Evolutionary conservation across 805 yeast species (phyloP).

Genomic region (Cyberlindnera mycetangii): DNA sequence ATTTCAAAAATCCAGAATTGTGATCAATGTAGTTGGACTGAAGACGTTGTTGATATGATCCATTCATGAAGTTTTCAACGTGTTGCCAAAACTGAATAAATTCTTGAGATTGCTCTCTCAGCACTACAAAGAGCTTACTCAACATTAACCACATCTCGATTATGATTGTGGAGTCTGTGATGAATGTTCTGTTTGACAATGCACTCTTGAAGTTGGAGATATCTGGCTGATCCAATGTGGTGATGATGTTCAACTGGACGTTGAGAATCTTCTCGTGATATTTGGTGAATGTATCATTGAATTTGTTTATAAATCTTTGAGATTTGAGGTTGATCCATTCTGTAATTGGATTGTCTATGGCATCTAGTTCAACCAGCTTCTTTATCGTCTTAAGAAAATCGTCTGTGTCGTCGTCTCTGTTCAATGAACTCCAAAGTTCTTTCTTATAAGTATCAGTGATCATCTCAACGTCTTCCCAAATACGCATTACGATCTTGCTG

Average conservation of each 20-base stretch:
- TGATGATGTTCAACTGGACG: constrained; percentile 38
- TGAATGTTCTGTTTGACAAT: constrained; percentile 23
- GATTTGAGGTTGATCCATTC: constrained; percentile 58
- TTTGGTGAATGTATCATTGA: constrained; percentile 41
- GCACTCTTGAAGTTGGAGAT: constrained; percentile 29
- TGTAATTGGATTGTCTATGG: constrained; percentile 59
- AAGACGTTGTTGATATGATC: constrained; percentile 39
- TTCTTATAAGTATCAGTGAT: constrained; percentile 54
- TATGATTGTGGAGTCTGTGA: constrained; percentile 52
- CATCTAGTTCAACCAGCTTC: constrained; percentile 61
- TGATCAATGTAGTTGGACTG: constrained; percentile 28
- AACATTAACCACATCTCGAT: constrained; percentile 59
- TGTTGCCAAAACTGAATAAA: constrained; percentile 52
- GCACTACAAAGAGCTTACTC: constrained; percentile 38
- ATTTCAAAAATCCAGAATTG: constrained; percentile 35
- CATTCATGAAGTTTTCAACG: constrained; percentile 51
- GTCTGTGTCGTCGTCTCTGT: constrained; percentile 15
- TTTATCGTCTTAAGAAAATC: constrained; percentile 44
- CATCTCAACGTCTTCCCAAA: constrained; percentile 55
- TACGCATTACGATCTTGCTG: constrained; percentile 41
- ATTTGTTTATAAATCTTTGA: constrained; percentile 35
- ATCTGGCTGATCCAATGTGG: constrained; percentile 36
- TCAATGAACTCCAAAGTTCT: constrained; percentile 49
- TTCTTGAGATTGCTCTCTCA: constrained; percentile 36
- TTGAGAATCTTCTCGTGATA: constrained; percentile 38